Conservation (phyloP, 2,329 filamentous ascomycete genomes). For the Helicocarpus griseus region DNA sequence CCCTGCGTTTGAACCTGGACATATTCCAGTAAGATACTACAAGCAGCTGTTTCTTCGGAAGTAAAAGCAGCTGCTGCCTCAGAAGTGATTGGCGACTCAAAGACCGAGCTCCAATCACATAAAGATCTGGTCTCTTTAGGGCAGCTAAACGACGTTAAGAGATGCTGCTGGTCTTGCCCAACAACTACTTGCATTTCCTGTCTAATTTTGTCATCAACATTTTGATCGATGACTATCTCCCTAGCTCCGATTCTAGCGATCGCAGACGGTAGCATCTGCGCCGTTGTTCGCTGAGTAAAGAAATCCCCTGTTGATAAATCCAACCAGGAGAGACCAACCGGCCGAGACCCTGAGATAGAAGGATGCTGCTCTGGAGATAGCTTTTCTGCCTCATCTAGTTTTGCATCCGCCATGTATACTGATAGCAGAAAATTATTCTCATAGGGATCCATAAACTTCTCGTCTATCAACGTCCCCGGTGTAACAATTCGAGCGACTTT, state of each 20-base stretch:
- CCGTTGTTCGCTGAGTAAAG: constrained; percentile 66
- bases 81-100: constrained; percentile 60
- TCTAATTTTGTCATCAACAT: constrained; percentile 47
- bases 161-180: constrained; percentile 58
- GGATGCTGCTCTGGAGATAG: constrained; percentile 19
- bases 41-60: constrained; percentile 61
- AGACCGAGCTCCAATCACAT: constrained; percentile 61
- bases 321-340: constrained; percentile 79
- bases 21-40: constrained; percentile 74
- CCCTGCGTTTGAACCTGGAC: constrained; percentile 70
- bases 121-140: constrained; percentile 39
- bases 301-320: constrained; percentile 94
- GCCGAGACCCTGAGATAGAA: constrained; percentile 27
- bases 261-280: constrained; percentile 65
- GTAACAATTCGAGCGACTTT: constrained; percentile 81
- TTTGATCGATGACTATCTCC: constrained; percentile 70
- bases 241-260: constrained; percentile 73
- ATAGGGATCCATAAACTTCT: constrained; percentile 92
- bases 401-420: constrained; percentile 50
- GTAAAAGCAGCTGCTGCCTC: constrained; percentile 51
- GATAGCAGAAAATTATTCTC: constrained; percentile 88
- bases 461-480: constrained; percentile 90
- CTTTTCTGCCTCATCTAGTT: constrained; percentile 13
- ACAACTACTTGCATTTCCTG: constrained; percentile 58
- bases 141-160: constrained; percentile 60